Evolutionary conservation across 495 filamentous ascomycete genomes (phyloP).

Genomic region (Daldinia vernicosa): DNA sequence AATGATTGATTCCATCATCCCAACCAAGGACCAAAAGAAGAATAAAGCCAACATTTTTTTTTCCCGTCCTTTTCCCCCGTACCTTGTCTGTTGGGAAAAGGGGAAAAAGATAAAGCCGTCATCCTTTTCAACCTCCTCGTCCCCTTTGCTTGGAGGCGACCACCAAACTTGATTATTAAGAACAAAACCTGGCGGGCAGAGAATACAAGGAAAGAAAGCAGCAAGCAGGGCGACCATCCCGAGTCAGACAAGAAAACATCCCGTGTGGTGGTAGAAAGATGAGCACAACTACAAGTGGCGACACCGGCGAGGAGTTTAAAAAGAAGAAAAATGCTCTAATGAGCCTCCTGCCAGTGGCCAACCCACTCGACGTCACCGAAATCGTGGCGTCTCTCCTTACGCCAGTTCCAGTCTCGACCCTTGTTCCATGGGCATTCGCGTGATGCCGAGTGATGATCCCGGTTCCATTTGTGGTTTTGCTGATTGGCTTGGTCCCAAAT

Average conservation of each 20-base stretch:
- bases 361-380: slow-evolving; percentile 87
- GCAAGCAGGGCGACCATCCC: slow-evolving; percentile 23
- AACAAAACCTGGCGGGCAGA: slow-evolving; percentile 39
- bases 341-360: slow-evolving; percentile 80
- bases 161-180: slow-evolving; percentile 44
- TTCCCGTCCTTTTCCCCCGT: slow-evolving; percentile 11
- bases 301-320: slow-evolving; percentile 41
- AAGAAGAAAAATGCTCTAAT: slow-evolving; percentile 42
- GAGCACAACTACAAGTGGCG: slow-evolving; percentile 65
- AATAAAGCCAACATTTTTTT: slow-evolving; percentile 22
- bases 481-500: slow-evolving; percentile 50
- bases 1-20: slow-evolving; percentile 26
- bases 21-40: slow-evolving; percentile 20
- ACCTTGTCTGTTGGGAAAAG: neutral
- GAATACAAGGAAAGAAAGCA: slow-evolving; percentile 42
- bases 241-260: slow-evolving; percentile 26
- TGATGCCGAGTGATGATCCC: slow-evolving; percentile 52
- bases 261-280: slow-evolving; percentile 42
- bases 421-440: slow-evolving; percentile 57
- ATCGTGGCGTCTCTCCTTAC: slow-evolving; percentile 69
- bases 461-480: slow-evolving; percentile 44
- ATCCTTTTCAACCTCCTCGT: neutral
- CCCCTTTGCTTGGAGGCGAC: slow-evolving; percentile 14
- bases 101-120: neutral
- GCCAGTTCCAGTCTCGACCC: slow-evolving; percentile 66